Evolutionary conservation across 1,139 yeast species (phyloP), one percentile per base, ranked within the genome.

Genomic region (Kodamaea arcana): DNA sequence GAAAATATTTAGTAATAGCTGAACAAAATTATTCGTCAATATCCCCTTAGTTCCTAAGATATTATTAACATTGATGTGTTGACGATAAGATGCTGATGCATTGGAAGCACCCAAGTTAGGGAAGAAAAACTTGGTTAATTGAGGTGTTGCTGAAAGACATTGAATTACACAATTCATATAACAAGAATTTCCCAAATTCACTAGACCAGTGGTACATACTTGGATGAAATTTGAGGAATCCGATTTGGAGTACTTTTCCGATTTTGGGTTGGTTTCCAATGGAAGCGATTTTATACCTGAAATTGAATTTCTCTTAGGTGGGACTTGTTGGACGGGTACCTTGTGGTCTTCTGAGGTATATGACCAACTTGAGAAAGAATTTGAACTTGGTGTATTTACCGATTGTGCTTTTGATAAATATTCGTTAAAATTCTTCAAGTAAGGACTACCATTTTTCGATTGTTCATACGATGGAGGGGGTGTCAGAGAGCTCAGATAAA

Each of bases 131-230:
- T 46, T 62, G 16, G 63, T 65, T 32, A 62, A 59, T 45, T 60
- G 77, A 29, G 66, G 72, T 16, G 63, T 69, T 9, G 64, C 75
- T 4, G 60, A 73, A 24, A 92, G 62, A 53, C 97, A 90, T 58
- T 92, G 98, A 13, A 92, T 60, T 38, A 92, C 75, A 50, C 96
- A 85, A 58, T 92, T 92, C 81, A 92, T 83, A 56, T 92, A 92
- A 58, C 98, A 92, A 0, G 96, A 84, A 51, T 88, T 92, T 1
- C 97, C 97, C 44, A 85, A 69, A 52, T 92, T 92, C 33, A 72
- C 72, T 24, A 92, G 65, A 0, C 97, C 95, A 0, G 75, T 69
- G 3, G 66, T 48, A 40, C 62, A 65, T 34, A 57, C 60, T 30
- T 60, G 61, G 10, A 65, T 50, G 36, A 62, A 57, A 22, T 48